A percentile compares a stretch with the other conserved stretches of the same genome.
Evolutionary conservation across 805 yeast species (phyloP).

Genomic region (Peterozyma xylosa): DNA sequence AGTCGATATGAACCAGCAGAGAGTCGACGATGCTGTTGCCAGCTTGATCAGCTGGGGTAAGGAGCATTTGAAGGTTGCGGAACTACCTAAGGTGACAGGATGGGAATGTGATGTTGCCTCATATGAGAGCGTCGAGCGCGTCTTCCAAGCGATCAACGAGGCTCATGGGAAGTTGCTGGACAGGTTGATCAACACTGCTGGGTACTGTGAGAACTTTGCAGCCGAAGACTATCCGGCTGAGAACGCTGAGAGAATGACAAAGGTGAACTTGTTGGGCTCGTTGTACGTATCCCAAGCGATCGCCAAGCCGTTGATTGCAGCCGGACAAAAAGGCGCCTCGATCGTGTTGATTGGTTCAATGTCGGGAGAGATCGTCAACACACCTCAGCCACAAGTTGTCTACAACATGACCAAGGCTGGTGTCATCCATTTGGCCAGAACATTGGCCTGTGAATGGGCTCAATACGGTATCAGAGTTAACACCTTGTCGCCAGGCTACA

Average conservation of each 20-base stretch:
- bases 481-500: slow-evolving; percentile 75
- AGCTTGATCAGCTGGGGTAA: slow-evolving; percentile 40
- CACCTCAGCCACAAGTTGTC: slow-evolving; percentile 73
- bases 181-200: slow-evolving; percentile 72
- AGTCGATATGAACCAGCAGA: slow-evolving; percentile 57
- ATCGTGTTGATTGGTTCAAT: slow-evolving; percentile 68
- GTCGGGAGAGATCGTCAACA: slow-evolving; percentile 73
- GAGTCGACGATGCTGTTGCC: slow-evolving; percentile 48
- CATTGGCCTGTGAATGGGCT: slow-evolving; percentile 81
- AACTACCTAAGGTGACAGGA: slow-evolving; percentile 36
- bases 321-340: slow-evolving; percentile 47
- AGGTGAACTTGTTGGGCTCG: slow-evolving; percentile 70
- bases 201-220: slow-evolving; percentile 74
- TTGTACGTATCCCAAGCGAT: slow-evolving; percentile 67
- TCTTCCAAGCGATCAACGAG: slow-evolving; percentile 45
- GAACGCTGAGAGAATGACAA: slow-evolving; percentile 60
- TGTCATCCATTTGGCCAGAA: slow-evolving; percentile 69
- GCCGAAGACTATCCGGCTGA: slow-evolving; percentile 71
- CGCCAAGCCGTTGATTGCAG: slow-evolving; percentile 58
- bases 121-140: slow-evolving; percentile 46
- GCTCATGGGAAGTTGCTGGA: slow-evolving; percentile 58
- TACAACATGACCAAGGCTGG: slow-evolving; percentile 87
- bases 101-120: slow-evolving; percentile 75
- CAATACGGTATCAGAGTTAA: slow-evolving; percentile 68
- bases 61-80: slow-evolving; percentile 25